A percentile compares a stretch with the other conserved stretches of the same genome.
phyloP scores from a whole-genome alignment of 345 rosid genomes.

The Dimocarpus longan region DNA sequence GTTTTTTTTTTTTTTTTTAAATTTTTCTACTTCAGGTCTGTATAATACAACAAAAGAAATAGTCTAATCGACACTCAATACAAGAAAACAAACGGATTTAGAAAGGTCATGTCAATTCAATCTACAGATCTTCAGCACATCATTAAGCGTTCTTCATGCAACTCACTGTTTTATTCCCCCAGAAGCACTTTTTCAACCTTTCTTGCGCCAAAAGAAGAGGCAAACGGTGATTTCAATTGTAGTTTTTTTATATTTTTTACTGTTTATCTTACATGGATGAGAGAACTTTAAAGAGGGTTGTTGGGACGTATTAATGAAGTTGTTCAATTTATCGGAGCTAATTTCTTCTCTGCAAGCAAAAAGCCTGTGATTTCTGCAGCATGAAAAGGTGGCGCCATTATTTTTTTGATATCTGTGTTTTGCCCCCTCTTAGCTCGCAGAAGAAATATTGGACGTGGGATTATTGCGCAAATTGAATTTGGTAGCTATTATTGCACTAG shows the following conservation, averaged over 20 bases:
- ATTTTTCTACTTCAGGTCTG: background rate
- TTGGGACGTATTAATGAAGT: constrained; percentile 17
- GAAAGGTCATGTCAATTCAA: constrained; percentile 37
- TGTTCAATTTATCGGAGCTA: background rate
- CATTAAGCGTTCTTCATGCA: constrained; percentile 15
- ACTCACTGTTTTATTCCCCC: background rate
- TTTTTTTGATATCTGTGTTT: background rate
- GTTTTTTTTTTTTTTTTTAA: background rate
- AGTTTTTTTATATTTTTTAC: too few species aligned
- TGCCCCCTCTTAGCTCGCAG: background rate
- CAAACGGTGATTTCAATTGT: background rate
- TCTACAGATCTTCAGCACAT: constrained; percentile 4
- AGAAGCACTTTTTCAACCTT: background rate
- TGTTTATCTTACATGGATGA: background rate
- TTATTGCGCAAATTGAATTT: constrained; percentile 4
- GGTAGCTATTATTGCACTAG: background rate
- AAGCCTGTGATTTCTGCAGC: constrained; percentile 28
- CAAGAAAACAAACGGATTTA: constrained; percentile 27
- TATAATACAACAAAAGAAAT: constrained; percentile 20
- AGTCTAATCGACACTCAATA: constrained; percentile 44
- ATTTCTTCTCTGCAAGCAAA: constrained; percentile 5
- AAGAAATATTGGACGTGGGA: background rate
- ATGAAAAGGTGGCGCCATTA: constrained; percentile 25
- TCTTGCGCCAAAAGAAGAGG: too few species aligned
- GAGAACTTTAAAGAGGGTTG: constrained; percentile 24